Evolutionary conservation across 129 eudicot species (phyloP), one percentile per base, ranked within the genome.

Genomic region (Flaveria brownii): DNA sequence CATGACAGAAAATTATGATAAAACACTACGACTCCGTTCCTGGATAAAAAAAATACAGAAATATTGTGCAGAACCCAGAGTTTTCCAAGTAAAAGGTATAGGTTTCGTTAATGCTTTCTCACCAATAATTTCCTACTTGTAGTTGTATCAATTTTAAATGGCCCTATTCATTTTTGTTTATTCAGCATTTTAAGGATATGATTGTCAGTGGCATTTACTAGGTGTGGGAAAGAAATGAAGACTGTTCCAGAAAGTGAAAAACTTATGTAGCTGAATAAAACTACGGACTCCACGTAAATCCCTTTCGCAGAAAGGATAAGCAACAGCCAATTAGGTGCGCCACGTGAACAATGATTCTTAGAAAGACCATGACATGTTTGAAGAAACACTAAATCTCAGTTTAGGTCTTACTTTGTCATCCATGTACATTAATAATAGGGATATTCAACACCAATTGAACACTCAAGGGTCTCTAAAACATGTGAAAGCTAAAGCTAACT

Each of bases 401-500:
- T 26, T 3, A 46, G 63, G 64, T 70, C 57, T 50, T 61, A 50
- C 54, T 36, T 70, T 47, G 63, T 36, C 41, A 36, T 36, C 25
- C 23, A 51, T 49, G 17, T 47, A 50, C 42, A 47, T 13, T 33
- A 49, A 30, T 52, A 66, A 22, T 22, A n/a, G 50, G 59, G 26
- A 39, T 22, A 72, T 55, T 79, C 47, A 64, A 50, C 20, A 25
- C 36, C 15, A 33, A 65, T 12, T 16, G 33, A 55, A 72, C 7
- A 5, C 41, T 36, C 20, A 45, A 36, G 75, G 69, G 22, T 66
- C 59, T 43, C 60, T 42, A 50, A 62, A 59, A 60, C 82, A 70
- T 59, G 83, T 51, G 39, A 36, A 66, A 65, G 59, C 73, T 72
- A 23, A 64, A 10, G 83, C 56, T 56, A 26, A 63, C n/a, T 9